Percentiles rank a stretch among this genome's conserved stretches.
These are phyloP conservation scores for Arthonia radiata DNA, from an alignment of 495 filamentous ascomycete genomes.

Conservation along the genomic window DNA sequence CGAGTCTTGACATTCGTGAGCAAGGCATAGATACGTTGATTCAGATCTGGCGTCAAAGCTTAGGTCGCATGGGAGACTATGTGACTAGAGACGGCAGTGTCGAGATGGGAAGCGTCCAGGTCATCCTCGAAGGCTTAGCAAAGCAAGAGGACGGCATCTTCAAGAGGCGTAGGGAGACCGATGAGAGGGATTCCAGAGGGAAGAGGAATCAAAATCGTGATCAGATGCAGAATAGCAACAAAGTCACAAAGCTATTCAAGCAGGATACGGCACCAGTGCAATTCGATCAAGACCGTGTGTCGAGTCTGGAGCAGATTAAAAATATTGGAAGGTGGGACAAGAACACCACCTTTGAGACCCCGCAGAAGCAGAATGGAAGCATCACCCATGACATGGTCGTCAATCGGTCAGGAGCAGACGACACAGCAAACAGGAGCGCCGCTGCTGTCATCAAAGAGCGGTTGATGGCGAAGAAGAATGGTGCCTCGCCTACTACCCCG, in stretches of 20 bases:
- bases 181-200: slow-evolving; percentile 53
- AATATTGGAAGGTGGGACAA: neutral
- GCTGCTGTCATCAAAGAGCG: slow-evolving; percentile 71
- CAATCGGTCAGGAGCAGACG: slow-evolving; percentile 54
- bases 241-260: no score
- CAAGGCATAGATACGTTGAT: slow-evolving; percentile 92
- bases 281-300: neutral
- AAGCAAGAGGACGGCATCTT: slow-evolving; percentile 96
- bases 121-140: slow-evolving; percentile 67
- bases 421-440: slow-evolving; percentile 80
- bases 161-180: slow-evolving; percentile 49
- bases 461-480: no score
- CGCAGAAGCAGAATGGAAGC: slow-evolving; percentile 26
- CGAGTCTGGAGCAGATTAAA: neutral
- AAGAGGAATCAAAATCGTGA: slow-evolving; percentile 52
- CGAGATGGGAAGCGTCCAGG: slow-evolving; percentile 63
- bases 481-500: no score
- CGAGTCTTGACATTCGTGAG: slow-evolving; percentile 88
- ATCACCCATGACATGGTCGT: slow-evolving; percentile 75
- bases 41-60: slow-evolving; percentile 82
- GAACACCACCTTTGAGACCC: neutral
- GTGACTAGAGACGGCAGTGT: slow-evolving; percentile 86
- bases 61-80: slow-evolving; percentile 81
- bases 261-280: neutral
- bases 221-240: slow-evolving; percentile 24